Base-by-base conservation (phyloP, 768 basidiomycete genomes). In the Sistotremastrum niveocremeum region DNA sequence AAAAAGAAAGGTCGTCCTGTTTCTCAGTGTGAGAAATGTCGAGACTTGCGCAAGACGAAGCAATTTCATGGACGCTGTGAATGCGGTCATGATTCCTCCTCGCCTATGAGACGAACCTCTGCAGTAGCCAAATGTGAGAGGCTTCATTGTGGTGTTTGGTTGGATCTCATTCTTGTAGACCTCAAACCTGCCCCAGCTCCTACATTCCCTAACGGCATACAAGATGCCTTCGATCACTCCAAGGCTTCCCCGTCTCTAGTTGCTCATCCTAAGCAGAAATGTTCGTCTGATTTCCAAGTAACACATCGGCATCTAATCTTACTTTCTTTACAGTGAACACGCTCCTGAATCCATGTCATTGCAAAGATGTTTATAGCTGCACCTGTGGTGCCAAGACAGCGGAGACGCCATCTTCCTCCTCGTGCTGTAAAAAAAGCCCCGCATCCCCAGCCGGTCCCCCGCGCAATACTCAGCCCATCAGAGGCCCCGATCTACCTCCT, bases 1-100 rank as follows among this genome's bases (percentile, higher is more conserved):
- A 87, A 90, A 71, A 86, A 84, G 69, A 91, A 94, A 60, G 91
- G 91, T 2, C 73, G 91, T 5, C 91, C 91, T 0, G 76, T 89
- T 10, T 88, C 90, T 5, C 90, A 94, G 60, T 95, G 91, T 64
- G 71, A 76, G 45, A 79, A 77, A 53, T 94, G 91, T 58, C 78
- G 87, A 34, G 77, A 86, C 54, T 70, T 85, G 34, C 75, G 90
- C 11, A 81, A 86, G 61, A 81, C 79, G 38, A 82, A 79, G 61
- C 78, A 74, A 50, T 70, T 88, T 33, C 87, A 90, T 57, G 82
- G 84, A 33, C 88, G 84, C 56, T 89, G 86, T 60, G 20, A 20
- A 20, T 20, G 20, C 20, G 79, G 72, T 44, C 89, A 87, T 51
- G 68, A 71, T 35, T 46, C 45, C 3, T 9, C 33, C 10, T 47